Evolutionary conservation across 2,329 filamentous ascomycete genomes (phyloP), one percentile per base, ranked within the genome.

Genomic region (Colletotrichum sublineola): DNA sequence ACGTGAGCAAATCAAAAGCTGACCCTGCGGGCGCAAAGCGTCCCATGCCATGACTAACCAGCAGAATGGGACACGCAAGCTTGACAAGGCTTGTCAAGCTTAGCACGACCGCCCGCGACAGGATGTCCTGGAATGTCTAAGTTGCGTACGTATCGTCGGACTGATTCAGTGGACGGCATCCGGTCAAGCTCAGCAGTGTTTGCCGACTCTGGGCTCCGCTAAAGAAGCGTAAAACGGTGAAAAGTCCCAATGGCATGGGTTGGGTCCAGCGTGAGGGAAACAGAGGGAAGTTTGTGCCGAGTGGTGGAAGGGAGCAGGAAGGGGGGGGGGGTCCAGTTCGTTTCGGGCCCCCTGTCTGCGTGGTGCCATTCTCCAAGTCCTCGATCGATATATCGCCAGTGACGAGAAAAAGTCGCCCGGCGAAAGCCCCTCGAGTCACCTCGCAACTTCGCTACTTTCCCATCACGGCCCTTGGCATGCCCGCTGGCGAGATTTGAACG

Each of bases 161-260:
- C 14, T 31, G 53, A 15, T 31, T 46, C 33, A 18, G 36, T 29
- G 20, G 20, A 24, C 33, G 36, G 31, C 38, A 36, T n/a, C 48
- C 29, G 40, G 15, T 14, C 36, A 38, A 36, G n/a, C 5, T 33
- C 56, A 50, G 46, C 7, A 15, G 46, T n/a, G 29, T n/a, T 24
- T 62, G 14, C 29, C 46, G 58, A 29, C 40, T 44, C 20, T 31
- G 42, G 61, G 64, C 65, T 71, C 68, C 64, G 64, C 68, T 68
- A 71, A 71, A 71, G 68, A 71, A 71, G 68, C 64, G 65, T 40
- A 24, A 1, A 1, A 50, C 31, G n/a, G 20, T 33, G 36, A n/a
- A n/a, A 63, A 52, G 68, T 68, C 58, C 52, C 67, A 65, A 58
- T 50, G 50, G 56, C 58, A 58, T 68, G 64, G 64, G 33, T 58